Percentiles rank a stretch among this genome's conserved stretches.
These are phyloP conservation scores for Solanum pinnatisectum DNA, from an alignment of 257 asterid species.

Conservation along the genomic window DNA sequence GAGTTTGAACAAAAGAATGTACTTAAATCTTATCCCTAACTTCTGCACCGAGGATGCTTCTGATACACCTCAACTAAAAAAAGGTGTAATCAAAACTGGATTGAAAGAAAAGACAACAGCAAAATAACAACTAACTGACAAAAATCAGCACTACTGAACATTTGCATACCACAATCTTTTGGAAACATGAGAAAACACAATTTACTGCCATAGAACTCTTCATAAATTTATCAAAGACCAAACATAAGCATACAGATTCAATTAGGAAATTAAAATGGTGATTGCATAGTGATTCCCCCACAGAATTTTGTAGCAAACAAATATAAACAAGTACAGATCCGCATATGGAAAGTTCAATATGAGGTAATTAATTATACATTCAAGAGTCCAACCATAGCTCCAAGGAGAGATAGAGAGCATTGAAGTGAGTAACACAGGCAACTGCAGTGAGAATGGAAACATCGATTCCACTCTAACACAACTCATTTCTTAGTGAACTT, in stretches of 20 bases:
- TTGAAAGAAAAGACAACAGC: background rate
- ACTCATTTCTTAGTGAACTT: constrained; percentile 1
- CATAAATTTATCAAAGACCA: background rate
- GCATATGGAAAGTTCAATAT: background rate
- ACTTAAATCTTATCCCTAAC: background rate
- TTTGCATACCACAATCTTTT: background rate
- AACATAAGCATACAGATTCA: background rate
- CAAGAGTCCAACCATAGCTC: background rate
- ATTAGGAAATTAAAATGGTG: background rate
- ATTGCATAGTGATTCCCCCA: background rate
- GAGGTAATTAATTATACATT: background rate
- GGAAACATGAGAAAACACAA: background rate
- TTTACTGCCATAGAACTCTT: background rate
- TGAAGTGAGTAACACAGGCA: background rate
- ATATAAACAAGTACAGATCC: background rate
- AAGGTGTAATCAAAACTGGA: background rate
- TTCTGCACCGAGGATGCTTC: background rate
- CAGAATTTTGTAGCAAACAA: background rate
- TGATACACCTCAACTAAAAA: background rate
- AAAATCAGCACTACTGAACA: background rate
- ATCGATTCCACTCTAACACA: background rate
- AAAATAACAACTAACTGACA: background rate
- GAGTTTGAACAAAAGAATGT: background rate
- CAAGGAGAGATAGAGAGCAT: background rate
- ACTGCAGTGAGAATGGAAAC: background rate